phyloP scores from a whole-genome alignment of 73 alveolate genomes.

The Symbiodinium pilosum region DNA sequence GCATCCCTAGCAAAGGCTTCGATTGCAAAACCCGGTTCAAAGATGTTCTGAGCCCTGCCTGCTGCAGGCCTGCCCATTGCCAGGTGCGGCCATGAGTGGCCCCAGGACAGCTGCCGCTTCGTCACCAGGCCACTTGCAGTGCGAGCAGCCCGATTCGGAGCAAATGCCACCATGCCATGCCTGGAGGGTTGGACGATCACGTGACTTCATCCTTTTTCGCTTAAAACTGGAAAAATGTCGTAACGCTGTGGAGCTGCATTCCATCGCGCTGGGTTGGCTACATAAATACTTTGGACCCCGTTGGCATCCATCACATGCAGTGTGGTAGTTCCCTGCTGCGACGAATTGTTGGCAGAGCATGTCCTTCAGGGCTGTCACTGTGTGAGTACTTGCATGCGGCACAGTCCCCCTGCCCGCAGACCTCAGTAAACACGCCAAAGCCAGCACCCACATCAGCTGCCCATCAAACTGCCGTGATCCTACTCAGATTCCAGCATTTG shows the following conservation, averaged over 20 bases:
- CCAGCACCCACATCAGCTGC: background rate
- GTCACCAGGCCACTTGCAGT: background rate
- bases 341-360: conserved; percentile 1
- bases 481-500: too few species aligned
- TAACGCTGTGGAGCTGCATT: background rate
- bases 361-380: background rate
- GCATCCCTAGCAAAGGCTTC: background rate
- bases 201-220: too few species aligned
- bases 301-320: background rate
- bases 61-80: conserved; percentile 4
- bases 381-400: background rate
- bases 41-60: background rate
- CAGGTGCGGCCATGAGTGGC: background rate
- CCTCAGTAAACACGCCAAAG: background rate
- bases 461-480: too few species aligned
- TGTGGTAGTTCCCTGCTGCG: background rate
- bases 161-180: background rate
- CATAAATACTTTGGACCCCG: background rate
- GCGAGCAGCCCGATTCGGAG: conserved; percentile 14
- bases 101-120: background rate
- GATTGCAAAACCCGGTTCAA: background rate
- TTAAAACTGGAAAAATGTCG: background rate
- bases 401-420: background rate
- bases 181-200: background rate
- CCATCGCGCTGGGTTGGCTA: background rate